Evolutionary conservation across 1,284 basidiomycete genomes (phyloP).

Genomic region (Exsudoporus floridanus): DNA sequence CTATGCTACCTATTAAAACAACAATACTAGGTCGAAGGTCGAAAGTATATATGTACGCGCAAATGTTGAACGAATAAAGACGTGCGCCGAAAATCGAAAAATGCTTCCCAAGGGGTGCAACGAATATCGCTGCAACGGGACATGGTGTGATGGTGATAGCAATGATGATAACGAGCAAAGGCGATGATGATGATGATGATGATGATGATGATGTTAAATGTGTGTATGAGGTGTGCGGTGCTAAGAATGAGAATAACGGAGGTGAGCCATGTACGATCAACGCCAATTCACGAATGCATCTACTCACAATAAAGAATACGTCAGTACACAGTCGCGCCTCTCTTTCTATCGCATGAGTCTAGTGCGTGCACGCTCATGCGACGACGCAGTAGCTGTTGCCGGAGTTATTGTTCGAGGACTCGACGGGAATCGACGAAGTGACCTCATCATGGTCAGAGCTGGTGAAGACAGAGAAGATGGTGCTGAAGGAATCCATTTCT

Average conservation of each 20-base stretch:
- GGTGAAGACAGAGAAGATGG: conserved; percentile 16
- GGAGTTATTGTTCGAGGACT: conserved; percentile 4
- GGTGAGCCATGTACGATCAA: conserved; percentile 12
- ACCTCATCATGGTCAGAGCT: conserved; percentile 2
- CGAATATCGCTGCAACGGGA: conserved; percentile 1
- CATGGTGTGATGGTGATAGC: conserved; percentile 6
- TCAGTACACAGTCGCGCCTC: neutral
- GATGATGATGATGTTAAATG: conserved; percentile 7
- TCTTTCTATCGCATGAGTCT: neutral
- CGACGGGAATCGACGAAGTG: conserved; percentile 14
- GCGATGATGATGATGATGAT: neutral
- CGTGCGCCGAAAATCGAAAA: conserved; percentile 11
- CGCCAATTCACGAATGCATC: neutral
- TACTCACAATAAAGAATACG: conserved; percentile 26
- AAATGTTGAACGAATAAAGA: conserved; percentile 14
- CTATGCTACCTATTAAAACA: conserved; percentile 21
- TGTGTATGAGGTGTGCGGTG: conserved; percentile 9
- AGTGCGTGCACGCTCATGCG: conserved; percentile 10
- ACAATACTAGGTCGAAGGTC: conserved; percentile 20
- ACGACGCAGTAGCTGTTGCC: conserved; percentile 18
- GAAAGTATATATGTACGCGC: conserved; percentile 22
- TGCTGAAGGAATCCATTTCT: conserved; percentile 26
- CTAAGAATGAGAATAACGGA: conserved; percentile 1
- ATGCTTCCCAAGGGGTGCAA: conserved; percentile 2
- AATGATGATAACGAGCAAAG: neutral